Conservation (phyloP, 2,329 filamentous ascomycete species). For the Arthroderma sp. region DNA sequence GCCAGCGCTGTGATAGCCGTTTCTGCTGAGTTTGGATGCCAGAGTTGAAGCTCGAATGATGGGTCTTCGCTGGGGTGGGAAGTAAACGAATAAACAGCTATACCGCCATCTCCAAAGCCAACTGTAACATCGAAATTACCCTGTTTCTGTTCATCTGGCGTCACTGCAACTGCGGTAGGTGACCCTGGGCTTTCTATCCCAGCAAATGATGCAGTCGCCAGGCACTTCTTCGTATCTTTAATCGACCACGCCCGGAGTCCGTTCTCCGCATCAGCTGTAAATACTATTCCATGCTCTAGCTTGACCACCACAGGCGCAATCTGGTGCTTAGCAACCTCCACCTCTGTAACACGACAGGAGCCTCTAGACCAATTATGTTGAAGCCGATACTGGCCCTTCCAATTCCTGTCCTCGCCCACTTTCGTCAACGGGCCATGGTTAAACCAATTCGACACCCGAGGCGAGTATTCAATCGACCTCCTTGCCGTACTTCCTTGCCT, state of each 20-base stretch:
- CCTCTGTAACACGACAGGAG: constrained; percentile 65
- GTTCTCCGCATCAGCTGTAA: constrained; percentile 57
- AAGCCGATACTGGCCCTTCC: constrained; percentile 81
- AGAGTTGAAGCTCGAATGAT: constrained; percentile 42
- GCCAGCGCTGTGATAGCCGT: constrained; percentile 60
- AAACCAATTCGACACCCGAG: constrained; percentile 48
- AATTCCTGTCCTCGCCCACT: constrained; percentile 45
- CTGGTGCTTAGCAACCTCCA: constrained; percentile 48
- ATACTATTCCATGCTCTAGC: constrained; percentile 61
- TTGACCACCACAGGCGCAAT: constrained; percentile 59
- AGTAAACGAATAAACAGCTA: constrained; percentile 55
- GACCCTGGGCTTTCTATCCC: constrained; percentile 41
- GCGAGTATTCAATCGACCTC: constrained; percentile 36
- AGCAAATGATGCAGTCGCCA: constrained; percentile 39
- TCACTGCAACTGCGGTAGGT: constrained; percentile 43
- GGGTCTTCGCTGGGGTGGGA: constrained; percentile 27
- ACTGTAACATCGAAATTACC: constrained; percentile 49
- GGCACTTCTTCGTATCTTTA: constrained; percentile 45
- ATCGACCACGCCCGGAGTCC: constrained; percentile 72
- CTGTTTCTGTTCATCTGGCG: constrained; percentile 32
- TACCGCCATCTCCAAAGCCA: constrained; percentile 61
- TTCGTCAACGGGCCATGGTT: constrained; percentile 46
- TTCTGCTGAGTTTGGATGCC: constrained; percentile 50
- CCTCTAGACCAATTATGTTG: constrained; percentile 85
- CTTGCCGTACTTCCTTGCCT: constrained; percentile 31